Percentiles rank a stretch among this genome's conserved stretches.
Conservation (phyloP, 2,329 filamentous ascomycete genomes). For the Nectriaceae sp. region DNA sequence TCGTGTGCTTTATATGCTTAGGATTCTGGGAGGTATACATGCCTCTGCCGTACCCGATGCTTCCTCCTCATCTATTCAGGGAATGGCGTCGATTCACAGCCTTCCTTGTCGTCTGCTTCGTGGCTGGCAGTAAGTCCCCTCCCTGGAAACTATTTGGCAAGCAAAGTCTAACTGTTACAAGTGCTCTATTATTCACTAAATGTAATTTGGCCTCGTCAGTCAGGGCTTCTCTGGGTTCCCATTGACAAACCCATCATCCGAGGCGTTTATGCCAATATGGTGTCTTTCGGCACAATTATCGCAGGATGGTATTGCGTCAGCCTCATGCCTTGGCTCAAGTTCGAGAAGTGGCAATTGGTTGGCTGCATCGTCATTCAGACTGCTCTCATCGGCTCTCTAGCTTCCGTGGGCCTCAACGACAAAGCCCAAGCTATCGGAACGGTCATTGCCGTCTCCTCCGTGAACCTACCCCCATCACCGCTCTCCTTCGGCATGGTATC, state of each 20-base stretch:
- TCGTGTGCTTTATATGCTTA: constrained; percentile 18
- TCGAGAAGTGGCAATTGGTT: constrained; percentile 34
- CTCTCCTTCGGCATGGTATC: constrained; percentile 35
- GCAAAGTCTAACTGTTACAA: not conserved
- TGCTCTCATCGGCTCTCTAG: constrained; percentile 32
- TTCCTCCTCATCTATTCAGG: constrained; percentile 25
- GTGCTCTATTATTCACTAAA: constrained; percentile 27
- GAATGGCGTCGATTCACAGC: constrained; percentile 23
- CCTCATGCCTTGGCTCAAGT: constrained; percentile 25
- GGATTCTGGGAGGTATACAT: constrained; percentile 21
- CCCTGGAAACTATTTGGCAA: not conserved
- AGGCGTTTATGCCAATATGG: constrained; percentile 27
- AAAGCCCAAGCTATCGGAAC: constrained; percentile 34
- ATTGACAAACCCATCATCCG: constrained; percentile 24
- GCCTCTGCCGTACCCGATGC: constrained; percentile 21
- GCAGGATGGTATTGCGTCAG: constrained; percentile 27
- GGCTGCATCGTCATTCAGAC: constrained; percentile 32
- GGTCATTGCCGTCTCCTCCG: constrained; percentile 28
- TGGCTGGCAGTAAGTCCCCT: constrained; percentile 16
- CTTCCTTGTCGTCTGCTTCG: constrained; percentile 15
- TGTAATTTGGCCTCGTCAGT: constrained; percentile 28
- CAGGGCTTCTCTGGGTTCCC: constrained; percentile 23
- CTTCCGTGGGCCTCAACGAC: constrained; percentile 32
- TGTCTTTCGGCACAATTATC: constrained; percentile 22
- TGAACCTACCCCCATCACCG: constrained; percentile 30